A percentile compares a stretch with the other conserved stretches of the same genome.
These are phyloP conservation scores for Paramyrothecium sp. DNA, from an alignment of 2,329 filamentous ascomycete genomes.

Conservation along the genomic window DNA sequence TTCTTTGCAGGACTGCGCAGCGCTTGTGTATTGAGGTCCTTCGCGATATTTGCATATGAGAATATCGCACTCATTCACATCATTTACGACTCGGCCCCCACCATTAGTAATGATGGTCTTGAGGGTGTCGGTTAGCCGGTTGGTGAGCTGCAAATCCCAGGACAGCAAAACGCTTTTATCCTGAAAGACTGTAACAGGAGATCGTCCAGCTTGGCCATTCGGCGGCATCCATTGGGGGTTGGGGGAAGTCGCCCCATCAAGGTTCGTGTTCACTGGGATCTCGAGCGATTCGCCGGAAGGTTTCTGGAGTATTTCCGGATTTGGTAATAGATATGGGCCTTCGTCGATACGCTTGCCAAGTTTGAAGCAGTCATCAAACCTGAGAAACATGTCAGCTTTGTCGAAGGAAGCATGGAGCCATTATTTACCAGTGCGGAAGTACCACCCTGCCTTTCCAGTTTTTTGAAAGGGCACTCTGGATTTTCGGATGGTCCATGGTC, in stretches of 20 bases:
- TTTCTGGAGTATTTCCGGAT: conserved; percentile 76
- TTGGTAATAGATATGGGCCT: conserved; percentile 77
- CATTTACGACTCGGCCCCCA: conserved; percentile 66
- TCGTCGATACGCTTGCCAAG: conserved; percentile 91
- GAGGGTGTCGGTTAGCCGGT: conserved; percentile 65
- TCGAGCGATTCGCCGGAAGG: conserved; percentile 54
- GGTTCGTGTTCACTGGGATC: conserved; percentile 55
- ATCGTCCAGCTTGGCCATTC: conserved; percentile 36
- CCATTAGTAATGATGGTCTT: conserved; percentile 68
- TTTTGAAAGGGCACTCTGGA: conserved; percentile 60
- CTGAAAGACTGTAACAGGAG: conserved; percentile 71
- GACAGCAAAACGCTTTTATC: conserved; percentile 77
- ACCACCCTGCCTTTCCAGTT: conserved; percentile 76
- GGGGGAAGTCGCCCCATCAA: conserved; percentile 65
- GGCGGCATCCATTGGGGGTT: conserved; percentile 41
- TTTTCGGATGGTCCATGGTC: conserved; percentile 71
- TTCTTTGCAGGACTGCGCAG: conserved; percentile 74
- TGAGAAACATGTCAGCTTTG: conserved; percentile 27
- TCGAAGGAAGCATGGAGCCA: neutral
- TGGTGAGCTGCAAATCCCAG: conserved; percentile 68
- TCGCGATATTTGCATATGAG: conserved; percentile 87
- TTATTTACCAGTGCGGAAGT: conserved; percentile 79
- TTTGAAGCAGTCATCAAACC: conserved; percentile 96
- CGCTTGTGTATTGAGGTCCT: conserved; percentile 72
- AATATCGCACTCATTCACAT: conserved; percentile 72